These are phyloP conservation scores for Fusarium sp. DNA, from an alignment of 2,329 filamentous ascomycete species.

Conservation along the genomic window DNA sequence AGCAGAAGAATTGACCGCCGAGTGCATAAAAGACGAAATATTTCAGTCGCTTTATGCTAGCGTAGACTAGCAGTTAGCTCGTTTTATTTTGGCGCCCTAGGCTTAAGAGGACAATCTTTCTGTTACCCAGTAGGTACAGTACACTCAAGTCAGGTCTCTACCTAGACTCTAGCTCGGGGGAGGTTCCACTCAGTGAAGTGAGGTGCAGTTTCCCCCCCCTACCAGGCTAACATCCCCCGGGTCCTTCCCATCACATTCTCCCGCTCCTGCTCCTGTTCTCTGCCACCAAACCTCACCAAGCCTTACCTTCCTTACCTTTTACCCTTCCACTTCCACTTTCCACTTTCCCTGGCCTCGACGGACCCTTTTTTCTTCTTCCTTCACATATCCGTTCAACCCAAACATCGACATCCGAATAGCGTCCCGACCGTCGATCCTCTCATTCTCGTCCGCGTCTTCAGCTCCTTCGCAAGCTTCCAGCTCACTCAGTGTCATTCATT, in stretches of 20 bases:
- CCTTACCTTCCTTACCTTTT: slow-evolving; percentile 37
- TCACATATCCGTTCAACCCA: slow-evolving; percentile 42
- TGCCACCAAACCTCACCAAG: slow-evolving; percentile 29
- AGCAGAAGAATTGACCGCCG: background rate
- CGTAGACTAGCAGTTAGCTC: background rate
- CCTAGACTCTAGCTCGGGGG: slow-evolving; percentile 26
- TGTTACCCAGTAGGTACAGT: slow-evolving; percentile 1
- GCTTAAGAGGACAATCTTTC: background rate
- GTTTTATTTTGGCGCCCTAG: background rate
- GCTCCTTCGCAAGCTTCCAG: slow-evolving; percentile 30
- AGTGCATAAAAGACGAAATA: background rate
- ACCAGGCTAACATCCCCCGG: slow-evolving; percentile 31
- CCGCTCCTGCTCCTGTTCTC: slow-evolving; percentile 31
- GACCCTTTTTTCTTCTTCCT: slow-evolving; percentile 44
- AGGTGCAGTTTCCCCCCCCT: slow-evolving; percentile 43
- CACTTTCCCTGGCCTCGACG: slow-evolving; percentile 41
- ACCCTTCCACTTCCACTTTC: slow-evolving; percentile 28
- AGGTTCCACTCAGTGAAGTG: slow-evolving; percentile 34
- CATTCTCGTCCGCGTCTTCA: slow-evolving; percentile 37
- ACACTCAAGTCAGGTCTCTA: background rate
- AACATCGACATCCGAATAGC: slow-evolving; percentile 32
- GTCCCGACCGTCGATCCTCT: slow-evolving; percentile 39
- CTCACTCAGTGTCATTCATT: slow-evolving; percentile 34
- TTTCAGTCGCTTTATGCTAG: background rate
- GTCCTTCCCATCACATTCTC: slow-evolving; percentile 31